A percentile compares a stretch with the other conserved stretches of the same genome.
Evolutionary conservation across 2,329 filamentous ascomycete species (phyloP).

Genomic region (Chaetothyriales sp.): DNA sequence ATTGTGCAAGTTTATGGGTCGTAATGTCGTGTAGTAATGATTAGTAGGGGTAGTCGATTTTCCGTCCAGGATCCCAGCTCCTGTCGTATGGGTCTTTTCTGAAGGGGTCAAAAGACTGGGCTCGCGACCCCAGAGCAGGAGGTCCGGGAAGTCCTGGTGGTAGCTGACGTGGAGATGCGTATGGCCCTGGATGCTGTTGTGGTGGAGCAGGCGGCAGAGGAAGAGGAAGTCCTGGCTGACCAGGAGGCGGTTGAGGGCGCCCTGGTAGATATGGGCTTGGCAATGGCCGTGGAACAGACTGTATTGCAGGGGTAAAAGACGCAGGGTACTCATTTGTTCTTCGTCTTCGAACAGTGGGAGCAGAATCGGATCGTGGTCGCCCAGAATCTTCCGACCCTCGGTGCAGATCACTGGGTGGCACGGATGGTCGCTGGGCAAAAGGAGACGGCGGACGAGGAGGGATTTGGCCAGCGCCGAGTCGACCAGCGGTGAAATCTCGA

Average conservation of each 20-base stretch:
- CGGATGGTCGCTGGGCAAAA: neutral
- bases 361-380: constrained; percentile 4
- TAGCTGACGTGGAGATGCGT: constrained; percentile 7
- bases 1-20: constrained; percentile 1
- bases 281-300: constrained; percentile 1
- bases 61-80: constrained; percentile 8
- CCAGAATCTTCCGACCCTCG: constrained; percentile 1
- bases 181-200: constrained; percentile 4
- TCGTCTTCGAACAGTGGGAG: constrained; percentile 11
- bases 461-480: constrained; percentile 14
- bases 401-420: constrained; percentile 1
- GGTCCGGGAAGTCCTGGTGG: constrained; percentile 7
- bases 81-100: constrained; percentile 12
- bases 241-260: neutral
- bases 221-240: constrained; percentile 6
- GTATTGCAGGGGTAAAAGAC: constrained; percentile 5
- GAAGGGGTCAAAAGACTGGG: constrained; percentile 15
- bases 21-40: neutral
- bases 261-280: neutral
- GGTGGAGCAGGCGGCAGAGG: constrained; percentile 8
- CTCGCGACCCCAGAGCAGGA: constrained; percentile 5
- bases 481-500: constrained; percentile 47
- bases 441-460: constrained; percentile 17
- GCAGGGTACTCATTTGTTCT: constrained; percentile 17
- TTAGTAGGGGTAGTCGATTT: neutral